Conservation (phyloP, 2,329 filamentous ascomycete genomes). For the Biscogniauxia marginata region DNA sequence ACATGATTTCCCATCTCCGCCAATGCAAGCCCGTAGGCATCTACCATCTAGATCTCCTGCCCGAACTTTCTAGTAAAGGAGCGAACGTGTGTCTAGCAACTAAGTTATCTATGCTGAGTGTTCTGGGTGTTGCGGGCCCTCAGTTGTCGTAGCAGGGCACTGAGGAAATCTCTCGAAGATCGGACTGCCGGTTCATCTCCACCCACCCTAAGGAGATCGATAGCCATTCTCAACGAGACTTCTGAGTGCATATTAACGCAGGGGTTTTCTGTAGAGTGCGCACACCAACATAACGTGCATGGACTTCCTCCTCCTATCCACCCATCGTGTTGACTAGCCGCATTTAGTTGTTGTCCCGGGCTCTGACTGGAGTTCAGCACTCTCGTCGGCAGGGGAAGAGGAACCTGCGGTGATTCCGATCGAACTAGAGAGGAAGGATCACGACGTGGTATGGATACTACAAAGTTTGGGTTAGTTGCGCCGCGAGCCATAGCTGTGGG, state of each 20-base stretch:
- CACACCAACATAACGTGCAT: slow-evolving; percentile 21
- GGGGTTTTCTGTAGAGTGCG: slow-evolving; percentile 9
- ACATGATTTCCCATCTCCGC: not conserved
- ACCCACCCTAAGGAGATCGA: slow-evolving; percentile 26
- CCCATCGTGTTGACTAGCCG: slow-evolving; percentile 1
- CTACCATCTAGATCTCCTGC: not conserved
- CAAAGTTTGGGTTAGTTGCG: slow-evolving; percentile 2
- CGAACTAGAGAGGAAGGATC: not conserved
- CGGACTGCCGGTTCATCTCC: slow-evolving; percentile 1
- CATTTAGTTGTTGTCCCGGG: slow-evolving; percentile 11
- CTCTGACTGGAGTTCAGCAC: not conserved
- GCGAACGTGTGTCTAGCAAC: not conserved
- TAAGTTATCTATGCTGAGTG: not conserved
- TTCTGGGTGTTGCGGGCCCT: not conserved
- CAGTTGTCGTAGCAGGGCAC: slow-evolving; percentile 15
- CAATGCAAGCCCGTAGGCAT: not conserved
- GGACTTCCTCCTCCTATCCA: slow-evolving; percentile 11
- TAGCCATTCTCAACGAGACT: slow-evolving; percentile 27
- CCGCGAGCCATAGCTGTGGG: not conserved
- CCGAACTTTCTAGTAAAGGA: not conserved
- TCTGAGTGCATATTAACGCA: slow-evolving; percentile 29
- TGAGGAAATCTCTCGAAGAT: slow-evolving; percentile 10
- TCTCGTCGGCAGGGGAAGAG: slow-evolving; percentile 1
- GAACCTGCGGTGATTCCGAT: not conserved
- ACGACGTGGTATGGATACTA: slow-evolving; percentile 5